A percentile compares a stretch with the other conserved stretches of the same genome.
Evolutionary conservation across 2,329 filamentous ascomycete genomes (phyloP).

Genomic region (Podosphaera xanthii): DNA sequence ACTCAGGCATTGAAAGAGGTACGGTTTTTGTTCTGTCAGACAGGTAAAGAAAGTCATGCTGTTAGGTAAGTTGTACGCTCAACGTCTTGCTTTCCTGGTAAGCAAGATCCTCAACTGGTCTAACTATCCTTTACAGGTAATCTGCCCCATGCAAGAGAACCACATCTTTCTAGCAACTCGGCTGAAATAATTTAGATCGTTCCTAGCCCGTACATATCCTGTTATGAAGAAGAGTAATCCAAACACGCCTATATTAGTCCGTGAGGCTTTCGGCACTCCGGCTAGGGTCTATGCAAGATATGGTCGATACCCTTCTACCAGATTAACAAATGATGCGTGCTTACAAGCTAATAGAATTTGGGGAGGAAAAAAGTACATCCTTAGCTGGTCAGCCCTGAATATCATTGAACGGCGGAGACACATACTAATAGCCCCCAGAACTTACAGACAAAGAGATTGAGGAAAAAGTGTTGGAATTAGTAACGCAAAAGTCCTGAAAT

Average conservation of each 20-base stretch:
- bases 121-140: neutral
- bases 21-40: constrained; percentile 93
- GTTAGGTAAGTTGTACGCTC: constrained; percentile 37
- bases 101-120: neutral
- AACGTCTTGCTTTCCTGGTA: neutral
- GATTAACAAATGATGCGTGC: neutral
- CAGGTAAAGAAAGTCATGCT: constrained; percentile 69
- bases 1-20: constrained; percentile 76
- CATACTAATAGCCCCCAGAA: constrained; percentile 20
- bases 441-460: constrained; percentile 50
- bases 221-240: constrained; percentile 99
- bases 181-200: constrained; percentile 35
- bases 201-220: constrained; percentile 77
- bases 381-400: constrained; percentile 27
- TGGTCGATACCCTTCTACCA: constrained; percentile 30
- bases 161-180: neutral
- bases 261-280: constrained; percentile 66
- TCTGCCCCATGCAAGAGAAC: neutral
- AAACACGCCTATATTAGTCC: constrained; percentile 75
- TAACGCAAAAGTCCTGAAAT: constrained; percentile 20
- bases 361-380: constrained; percentile 41
- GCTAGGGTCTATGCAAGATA: constrained; percentile 85
- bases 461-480: constrained; percentile 38
- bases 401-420: neutral
- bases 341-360: constrained; percentile 27